Base-by-base conservation (phyloP, 495 filamentous ascomycete species). In the Penicillium herquei region DNA sequence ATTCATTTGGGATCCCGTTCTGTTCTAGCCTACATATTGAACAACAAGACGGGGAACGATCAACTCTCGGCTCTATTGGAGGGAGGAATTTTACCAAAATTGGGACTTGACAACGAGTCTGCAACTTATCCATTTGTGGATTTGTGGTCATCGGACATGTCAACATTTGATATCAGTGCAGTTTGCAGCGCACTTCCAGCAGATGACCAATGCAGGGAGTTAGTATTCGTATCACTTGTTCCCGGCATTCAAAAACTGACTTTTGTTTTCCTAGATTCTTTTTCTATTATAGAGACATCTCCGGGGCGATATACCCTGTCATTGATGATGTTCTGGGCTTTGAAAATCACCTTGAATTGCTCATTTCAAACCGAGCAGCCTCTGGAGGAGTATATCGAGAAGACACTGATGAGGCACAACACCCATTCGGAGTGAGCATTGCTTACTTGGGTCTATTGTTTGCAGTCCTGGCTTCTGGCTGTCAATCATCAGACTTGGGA, bases 261-360 rank as follows among this genome's bases (percentile, higher is more conserved):
- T 26, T 26, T 26, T 1, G 1, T 26, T 26, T 26, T 26, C 21
- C 21, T 51, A 90, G 86, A 48, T 81, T 91, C 39, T 92, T 92
- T 61, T 78, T 80, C 43, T 85, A 81, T 34, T 95, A 92, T 67
- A 85, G 86, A 61, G 88, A 95, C 59, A 89, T 89, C 4, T 81
- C 89, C 1, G 87, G 90, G n/a, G 86, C 89, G 5, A 88, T 92
- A 49, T 95, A 90, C 75, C 87, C 89, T 10, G 89, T 90, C 11
- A 77, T 95, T 21, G 83, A 86, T 51, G 87, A 92, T 62, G 78
- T 90, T 21, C 79, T 81, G 42, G 76, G 81, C 40, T 84, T 95
- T 44, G 87, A 92, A 64, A 80, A 81, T 14, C 84, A 81, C 39
- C 75, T 93, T 7, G 80, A 86, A 59, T 74, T 84, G 18, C 84